Base-by-base conservation (phyloP, 805 yeast species). In the Candida verbasci region DNA sequence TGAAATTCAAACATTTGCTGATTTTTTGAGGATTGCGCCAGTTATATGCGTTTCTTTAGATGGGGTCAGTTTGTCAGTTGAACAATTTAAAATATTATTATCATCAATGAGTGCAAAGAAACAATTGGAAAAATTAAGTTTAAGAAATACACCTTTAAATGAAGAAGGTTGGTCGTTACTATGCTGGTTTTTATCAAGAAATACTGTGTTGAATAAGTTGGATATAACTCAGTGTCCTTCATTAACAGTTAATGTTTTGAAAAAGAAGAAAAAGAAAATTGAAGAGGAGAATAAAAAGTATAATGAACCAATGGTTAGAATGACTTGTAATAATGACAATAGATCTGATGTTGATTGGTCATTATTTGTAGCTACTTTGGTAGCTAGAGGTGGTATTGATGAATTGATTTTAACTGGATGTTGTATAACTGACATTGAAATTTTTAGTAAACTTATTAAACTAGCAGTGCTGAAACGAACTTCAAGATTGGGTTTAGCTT, bases 281-380 rank as follows among this genome's bases (percentile, higher is more conserved):
- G 17, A 27, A 5, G 34, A 25, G 9, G 52, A 49, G n/a, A 34
- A 38, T 7, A 45, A 45, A 22, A 47, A 52, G 12, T 51, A 52
- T 29, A 62, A 57, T 16, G 62, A 55, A 12, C 58, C 52, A 9
- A 18, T 54, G 3, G 42, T 39, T 3, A 57, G 73, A 38, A 76
- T 76, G 81, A 39, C 47, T 4, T 65, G 74, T 43, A 74, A 74
- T 49, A 50, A 52, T 21, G 70, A 72, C 18, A 68, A 80, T 49
- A 71, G 96, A 40, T 74, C 86, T 2, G 80, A 78, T 38, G 79
- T 82, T 82, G 88, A 89, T 56, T 89, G 97, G 97, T 60, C 75
- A 2, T 60, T 86, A 32, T 72, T 91, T 39, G 76, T 80, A 3
- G 82, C 85, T 9, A 80, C 94, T 0, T 52, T 89, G 14, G 67